Percentiles rank a stretch among this genome's conserved stretches.
These are phyloP conservation scores for Candida glucosophila DNA, from an alignment of 1,139 yeast species.

Conservation along the genomic window DNA sequence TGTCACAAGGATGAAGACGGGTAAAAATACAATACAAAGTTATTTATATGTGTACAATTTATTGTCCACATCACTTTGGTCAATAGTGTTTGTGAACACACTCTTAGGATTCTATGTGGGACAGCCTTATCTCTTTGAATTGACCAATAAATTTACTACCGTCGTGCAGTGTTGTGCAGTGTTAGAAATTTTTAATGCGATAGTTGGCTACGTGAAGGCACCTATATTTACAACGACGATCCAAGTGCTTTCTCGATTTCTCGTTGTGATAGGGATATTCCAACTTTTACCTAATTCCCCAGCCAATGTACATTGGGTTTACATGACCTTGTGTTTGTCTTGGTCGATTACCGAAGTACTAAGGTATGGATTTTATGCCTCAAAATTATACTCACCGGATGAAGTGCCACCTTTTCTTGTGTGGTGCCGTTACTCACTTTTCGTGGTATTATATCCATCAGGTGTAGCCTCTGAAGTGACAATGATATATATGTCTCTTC, in stretches of 20 bases:
- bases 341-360: constrained; percentile 91
- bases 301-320: constrained; percentile 53
- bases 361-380: constrained; percentile 79
- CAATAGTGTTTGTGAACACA: constrained; percentile 33
- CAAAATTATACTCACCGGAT: constrained; percentile 46
- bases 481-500: constrained; percentile 61
- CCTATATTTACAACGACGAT: constrained; percentile 76
- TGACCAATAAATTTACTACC: constrained; percentile 53
- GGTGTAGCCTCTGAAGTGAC: constrained; percentile 83
- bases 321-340: constrained; percentile 61
- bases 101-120: constrained; percentile 33
- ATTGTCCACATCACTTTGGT: constrained; percentile 38
- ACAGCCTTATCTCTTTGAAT: constrained; percentile 52
- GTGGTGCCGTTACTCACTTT: constrained; percentile 75
- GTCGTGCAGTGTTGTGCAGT: constrained; percentile 77
- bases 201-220: constrained; percentile 72
- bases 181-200: constrained; percentile 72
- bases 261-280: constrained; percentile 80
- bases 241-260: constrained; percentile 79
- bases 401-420: constrained; percentile 56
- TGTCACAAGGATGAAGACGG: no score
- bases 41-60: constrained; percentile 40
- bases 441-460: constrained; percentile 75
- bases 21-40: no score
- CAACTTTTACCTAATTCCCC: constrained; percentile 61